Evolutionary conservation across 1,284 basidiomycete genomes (phyloP).

Genomic region (Golubevia pallescens): DNA sequence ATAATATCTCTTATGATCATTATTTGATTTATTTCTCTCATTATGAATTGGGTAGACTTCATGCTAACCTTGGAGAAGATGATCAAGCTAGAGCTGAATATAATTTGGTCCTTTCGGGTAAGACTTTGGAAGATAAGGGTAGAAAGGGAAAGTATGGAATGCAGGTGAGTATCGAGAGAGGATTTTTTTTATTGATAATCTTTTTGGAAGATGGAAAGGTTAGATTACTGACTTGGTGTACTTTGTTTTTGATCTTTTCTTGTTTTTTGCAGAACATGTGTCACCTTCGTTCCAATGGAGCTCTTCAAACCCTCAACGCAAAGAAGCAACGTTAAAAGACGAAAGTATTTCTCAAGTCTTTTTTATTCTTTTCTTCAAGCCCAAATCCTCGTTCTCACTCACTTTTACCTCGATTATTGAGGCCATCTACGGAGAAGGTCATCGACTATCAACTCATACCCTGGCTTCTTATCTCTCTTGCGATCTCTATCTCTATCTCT

Average conservation of each 20-base stretch:
- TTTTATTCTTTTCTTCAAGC: too few species aligned
- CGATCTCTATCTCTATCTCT: too few species aligned
- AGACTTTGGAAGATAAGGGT: conserved; percentile 46
- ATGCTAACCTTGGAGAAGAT: conserved; percentile 24
- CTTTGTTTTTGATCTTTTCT: neutral
- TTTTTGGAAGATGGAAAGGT: neutral
- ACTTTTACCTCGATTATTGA: too few species aligned
- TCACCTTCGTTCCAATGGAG: conserved; percentile 50
- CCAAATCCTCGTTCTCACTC: too few species aligned
- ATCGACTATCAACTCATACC: too few species aligned
- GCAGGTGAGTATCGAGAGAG: conserved; percentile 10
- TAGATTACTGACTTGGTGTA: neutral
- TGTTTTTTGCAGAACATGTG: conserved; percentile 50
- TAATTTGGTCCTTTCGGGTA: conserved; percentile 45
- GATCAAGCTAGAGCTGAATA: conserved; percentile 41
- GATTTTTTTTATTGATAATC: neutral
- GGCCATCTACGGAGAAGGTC: too few species aligned
- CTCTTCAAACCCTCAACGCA: conserved; percentile 20
- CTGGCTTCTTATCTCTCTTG: too few species aligned
- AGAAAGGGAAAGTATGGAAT: conserved; percentile 60
- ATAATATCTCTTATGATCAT: conserved; percentile 45
- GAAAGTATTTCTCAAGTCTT: too few species aligned
- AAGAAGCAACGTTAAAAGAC: too few species aligned
- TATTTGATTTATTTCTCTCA: conserved; percentile 62
- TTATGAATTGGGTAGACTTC: conserved; percentile 58